phyloP scores from a whole-genome alignment of 306 rosid species.

The Elaeagnus macrophylla region DNA sequence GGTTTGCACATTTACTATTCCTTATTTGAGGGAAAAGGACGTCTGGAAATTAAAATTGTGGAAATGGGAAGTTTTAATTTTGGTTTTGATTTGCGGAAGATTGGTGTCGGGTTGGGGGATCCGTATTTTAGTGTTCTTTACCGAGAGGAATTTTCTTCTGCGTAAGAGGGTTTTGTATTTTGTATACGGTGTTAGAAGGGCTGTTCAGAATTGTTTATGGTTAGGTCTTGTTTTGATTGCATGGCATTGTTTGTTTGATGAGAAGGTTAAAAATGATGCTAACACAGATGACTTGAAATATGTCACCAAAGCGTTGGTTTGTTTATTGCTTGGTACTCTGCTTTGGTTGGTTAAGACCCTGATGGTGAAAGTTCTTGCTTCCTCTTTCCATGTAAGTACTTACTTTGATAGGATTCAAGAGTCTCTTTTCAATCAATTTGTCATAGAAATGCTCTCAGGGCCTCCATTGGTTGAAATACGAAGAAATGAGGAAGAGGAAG shows the following conservation, averaged over 20 bases:
- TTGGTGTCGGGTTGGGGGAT: slow-evolving; percentile 79
- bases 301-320: slow-evolving; percentile 49
- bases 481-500: slow-evolving; percentile 62
- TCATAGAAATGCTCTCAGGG: slow-evolving; percentile 74
- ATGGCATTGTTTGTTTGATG: slow-evolving; percentile 63
- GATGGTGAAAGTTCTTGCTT: slow-evolving; percentile 67
- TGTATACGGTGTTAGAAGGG: slow-evolving; percentile 61
- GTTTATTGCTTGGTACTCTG: slow-evolving; percentile 58
- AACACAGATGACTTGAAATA: slow-evolving; percentile 19
- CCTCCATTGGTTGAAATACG: slow-evolving; percentile 52
- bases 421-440: slow-evolving; percentile 64
- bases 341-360: slow-evolving; percentile 72
- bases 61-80: slow-evolving; percentile 79
- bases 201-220: slow-evolving; percentile 78
- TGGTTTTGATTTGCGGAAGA: slow-evolving; percentile 69
- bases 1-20: slow-evolving; percentile 38
- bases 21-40: slow-evolving; percentile 22
- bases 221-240: slow-evolving; percentile 68
- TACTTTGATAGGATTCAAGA: slow-evolving; percentile 87
- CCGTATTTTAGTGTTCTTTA: slow-evolving; percentile 43
- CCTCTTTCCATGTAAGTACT: slow-evolving; percentile 72
- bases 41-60: slow-evolving; percentile 56
- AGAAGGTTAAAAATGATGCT: slow-evolving; percentile 57
- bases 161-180: slow-evolving; percentile 72
- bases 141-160: slow-evolving; percentile 66